Conservation (phyloP, 2,329 filamentous ascomycete species). For the Pseudogymnoascus sp. region DNA sequence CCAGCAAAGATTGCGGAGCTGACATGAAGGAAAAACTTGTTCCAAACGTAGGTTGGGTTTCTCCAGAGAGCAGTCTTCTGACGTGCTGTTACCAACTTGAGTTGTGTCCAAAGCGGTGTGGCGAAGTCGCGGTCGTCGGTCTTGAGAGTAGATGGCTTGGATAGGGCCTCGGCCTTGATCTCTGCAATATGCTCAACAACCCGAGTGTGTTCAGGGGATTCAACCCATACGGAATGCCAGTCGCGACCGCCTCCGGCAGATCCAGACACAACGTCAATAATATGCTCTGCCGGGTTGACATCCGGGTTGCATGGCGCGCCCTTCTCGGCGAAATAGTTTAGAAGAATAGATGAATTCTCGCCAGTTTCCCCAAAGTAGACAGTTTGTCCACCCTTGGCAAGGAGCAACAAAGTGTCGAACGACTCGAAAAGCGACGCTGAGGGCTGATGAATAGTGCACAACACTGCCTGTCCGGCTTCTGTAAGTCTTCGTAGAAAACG, state of each 20-base stretch:
- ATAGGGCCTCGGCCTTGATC: conserved; percentile 49
- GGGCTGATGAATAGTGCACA: conserved; percentile 52
- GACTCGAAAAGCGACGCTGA: conserved; percentile 45
- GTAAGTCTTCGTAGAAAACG: conserved; percentile 56
- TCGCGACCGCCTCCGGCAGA: conserved; percentile 41
- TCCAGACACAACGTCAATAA: conserved; percentile 39
- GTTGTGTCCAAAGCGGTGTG: conserved; percentile 55
- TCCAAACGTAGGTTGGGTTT: conserved; percentile 47
- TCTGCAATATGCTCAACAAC: conserved; percentile 55
- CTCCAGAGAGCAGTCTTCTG: conserved; percentile 55
- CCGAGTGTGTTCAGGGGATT: conserved; percentile 50
- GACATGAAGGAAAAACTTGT: conserved; percentile 45
- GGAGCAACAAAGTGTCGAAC: conserved; percentile 56
- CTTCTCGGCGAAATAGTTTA: conserved; percentile 57
- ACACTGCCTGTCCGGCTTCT: conserved; percentile 43
- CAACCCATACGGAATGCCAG: conserved; percentile 66
- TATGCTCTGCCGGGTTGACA: conserved; percentile 44
- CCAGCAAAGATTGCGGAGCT: conserved; percentile 52
- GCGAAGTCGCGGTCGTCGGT: conserved; percentile 65
- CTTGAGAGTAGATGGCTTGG: conserved; percentile 34
- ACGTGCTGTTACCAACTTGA: conserved; percentile 56
- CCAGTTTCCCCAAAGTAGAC: conserved; percentile 66
- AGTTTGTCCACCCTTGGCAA: conserved; percentile 57
- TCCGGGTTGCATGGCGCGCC: conserved; percentile 45
- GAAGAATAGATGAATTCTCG: conserved; percentile 47